These are phyloP conservation scores for Inga oerstediana DNA, from an alignment of 306 rosid genomes.

Conservation along the genomic window DNA sequence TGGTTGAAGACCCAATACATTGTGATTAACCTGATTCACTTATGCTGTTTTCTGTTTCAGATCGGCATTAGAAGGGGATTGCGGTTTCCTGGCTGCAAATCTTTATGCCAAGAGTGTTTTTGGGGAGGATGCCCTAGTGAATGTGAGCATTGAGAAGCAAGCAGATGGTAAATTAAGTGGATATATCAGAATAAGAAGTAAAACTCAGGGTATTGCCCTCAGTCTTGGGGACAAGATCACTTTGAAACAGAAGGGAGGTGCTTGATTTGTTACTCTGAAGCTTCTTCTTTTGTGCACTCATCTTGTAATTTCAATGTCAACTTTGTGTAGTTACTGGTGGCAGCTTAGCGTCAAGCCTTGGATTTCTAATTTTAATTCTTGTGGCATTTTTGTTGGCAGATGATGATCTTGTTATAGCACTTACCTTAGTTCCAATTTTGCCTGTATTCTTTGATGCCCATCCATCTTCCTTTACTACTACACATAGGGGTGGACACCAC, in stretches of 20 bases:
- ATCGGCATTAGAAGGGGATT: slow-evolving; percentile 94
- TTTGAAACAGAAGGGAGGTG: slow-evolving; percentile 90
- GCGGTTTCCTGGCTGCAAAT: slow-evolving; percentile 97
- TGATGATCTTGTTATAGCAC: slow-evolving; percentile 28
- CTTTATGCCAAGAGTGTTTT: slow-evolving; percentile 96
- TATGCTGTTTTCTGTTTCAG: slow-evolving; percentile 41
- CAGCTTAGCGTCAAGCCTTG: slow-evolving; percentile 37
- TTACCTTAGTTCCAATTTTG: slow-evolving; percentile 44
- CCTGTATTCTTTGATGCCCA: slow-evolving; percentile 44
- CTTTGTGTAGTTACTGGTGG: slow-evolving; percentile 48
- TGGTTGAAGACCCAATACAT: not conserved
- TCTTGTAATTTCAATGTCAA: slow-evolving; percentile 39
- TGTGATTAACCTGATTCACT: slow-evolving; percentile 29
- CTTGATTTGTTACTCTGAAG: slow-evolving; percentile 43
- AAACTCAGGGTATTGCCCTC: slow-evolving; percentile 98
- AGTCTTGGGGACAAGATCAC: slow-evolving; percentile 99
- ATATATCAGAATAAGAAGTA: slow-evolving; percentile 98
- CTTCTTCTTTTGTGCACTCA: slow-evolving; percentile 21
- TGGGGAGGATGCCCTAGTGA: slow-evolving; percentile 98
- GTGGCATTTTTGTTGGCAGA: slow-evolving; percentile 37
- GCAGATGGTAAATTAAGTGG: slow-evolving; percentile 87
- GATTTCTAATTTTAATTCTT: slow-evolving; percentile 29
- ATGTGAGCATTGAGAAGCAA: slow-evolving; percentile 94
- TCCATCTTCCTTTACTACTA: slow-evolving; percentile 37
- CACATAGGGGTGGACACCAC: slow-evolving; percentile 37